A percentile compares a stretch with the other conserved stretches of the same genome.
Evolutionary conservation across 1,284 basidiomycete genomes (phyloP).

Genomic region (Mixia osmundae): DNA sequence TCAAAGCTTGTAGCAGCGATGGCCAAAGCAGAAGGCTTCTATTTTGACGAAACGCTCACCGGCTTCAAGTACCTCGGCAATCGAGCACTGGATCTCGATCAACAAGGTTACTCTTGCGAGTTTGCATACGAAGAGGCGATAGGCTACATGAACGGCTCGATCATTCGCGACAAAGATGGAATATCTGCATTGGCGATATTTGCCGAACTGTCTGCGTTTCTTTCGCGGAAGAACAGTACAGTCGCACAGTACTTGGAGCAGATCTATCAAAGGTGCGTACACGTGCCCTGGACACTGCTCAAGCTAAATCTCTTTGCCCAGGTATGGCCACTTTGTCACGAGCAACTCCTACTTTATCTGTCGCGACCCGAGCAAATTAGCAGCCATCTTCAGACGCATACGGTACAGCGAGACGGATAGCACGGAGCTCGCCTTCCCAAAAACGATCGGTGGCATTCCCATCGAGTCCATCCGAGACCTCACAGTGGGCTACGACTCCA

Average conservation of each 20-base stretch:
- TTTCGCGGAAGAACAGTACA: conserved; percentile 32
- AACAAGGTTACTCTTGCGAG: conserved; percentile 41
- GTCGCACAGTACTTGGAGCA: conserved; percentile 35
- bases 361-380: conserved; percentile 35
- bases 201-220: conserved; percentile 35
- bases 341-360: conserved; percentile 62
- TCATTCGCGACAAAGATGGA: conserved; percentile 62
- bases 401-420: conserved; percentile 21
- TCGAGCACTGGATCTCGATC: conserved; percentile 38
- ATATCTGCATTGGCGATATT: conserved; percentile 31
- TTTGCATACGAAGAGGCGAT: conserved; percentile 78
- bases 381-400: conserved; percentile 39
- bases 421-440: conserved; percentile 24
- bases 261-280: conserved; percentile 37
- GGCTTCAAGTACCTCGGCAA: conserved; percentile 43
- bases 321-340: conserved; percentile 23
- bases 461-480: conserved; percentile 44
- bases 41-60: conserved; percentile 55
- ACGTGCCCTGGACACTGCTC: not conserved
- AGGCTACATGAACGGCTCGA: conserved; percentile 49
- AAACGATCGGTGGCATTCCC: conserved; percentile 33
- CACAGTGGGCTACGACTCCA: conserved; percentile 38
- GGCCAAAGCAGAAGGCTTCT: conserved; percentile 47
- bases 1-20: conserved; percentile 62
- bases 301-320: not conserved